phyloP scores from a whole-genome alignment of 176 grass and related monocot genomes.

The Poa pratensis region DNA sequence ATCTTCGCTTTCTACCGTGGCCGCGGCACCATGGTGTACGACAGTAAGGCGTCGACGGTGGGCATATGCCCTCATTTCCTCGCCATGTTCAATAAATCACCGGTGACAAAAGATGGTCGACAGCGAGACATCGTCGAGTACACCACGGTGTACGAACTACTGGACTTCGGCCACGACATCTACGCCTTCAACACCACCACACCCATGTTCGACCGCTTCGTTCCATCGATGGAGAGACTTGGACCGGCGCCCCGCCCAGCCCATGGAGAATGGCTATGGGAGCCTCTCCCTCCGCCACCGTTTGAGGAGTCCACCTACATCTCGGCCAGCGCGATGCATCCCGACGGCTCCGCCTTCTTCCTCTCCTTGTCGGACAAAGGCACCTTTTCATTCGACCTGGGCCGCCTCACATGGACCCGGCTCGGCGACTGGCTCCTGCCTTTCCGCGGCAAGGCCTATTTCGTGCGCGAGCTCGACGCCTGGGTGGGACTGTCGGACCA shows the following conservation, averaged over 20 bases:
- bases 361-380: background rate
- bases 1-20: no score
- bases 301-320: no score
- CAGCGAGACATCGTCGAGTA: background rate
- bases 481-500: constrained; percentile 6
- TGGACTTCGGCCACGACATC: no score
- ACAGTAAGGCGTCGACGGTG: no score
- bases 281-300: background rate
- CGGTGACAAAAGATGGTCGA: no score
- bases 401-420: background rate
- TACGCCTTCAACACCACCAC: background rate
- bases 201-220: rapidly evolving
- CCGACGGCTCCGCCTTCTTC: constrained; percentile 10
- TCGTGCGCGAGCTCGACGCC: background rate
- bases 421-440: background rate
- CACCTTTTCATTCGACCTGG: constrained; percentile 13
- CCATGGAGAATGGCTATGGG: constrained; percentile 5
- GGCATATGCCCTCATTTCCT: no score
- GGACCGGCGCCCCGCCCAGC: background rate
- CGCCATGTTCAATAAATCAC: no score
- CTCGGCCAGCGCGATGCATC: background rate
- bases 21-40: no score
- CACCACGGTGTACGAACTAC: no score
- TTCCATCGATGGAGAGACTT: background rate
- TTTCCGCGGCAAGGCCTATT: background rate